Evolutionary conservation across 2,329 filamentous ascomycete species (phyloP), one percentile per base, ranked within the genome.

Genomic region (Arthroderma uncinatum): DNA sequence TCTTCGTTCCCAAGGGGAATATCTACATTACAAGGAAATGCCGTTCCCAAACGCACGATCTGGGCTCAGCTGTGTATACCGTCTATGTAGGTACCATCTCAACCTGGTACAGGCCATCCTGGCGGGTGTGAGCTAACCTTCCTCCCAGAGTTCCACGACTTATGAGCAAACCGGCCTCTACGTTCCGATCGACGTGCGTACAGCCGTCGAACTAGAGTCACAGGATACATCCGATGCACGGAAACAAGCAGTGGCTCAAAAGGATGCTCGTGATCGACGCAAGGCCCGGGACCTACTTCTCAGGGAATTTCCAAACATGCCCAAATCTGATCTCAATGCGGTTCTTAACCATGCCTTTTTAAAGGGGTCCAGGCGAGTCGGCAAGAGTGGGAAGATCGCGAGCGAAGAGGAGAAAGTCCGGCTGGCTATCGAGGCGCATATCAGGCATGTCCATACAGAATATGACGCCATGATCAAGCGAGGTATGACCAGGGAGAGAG

Each of bases 1-100:
- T 67, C 19, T 74, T 75, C 57, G 71, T 75, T 4, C 67, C 67
- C 28, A 74, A 71, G 61, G 74, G 73, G 10, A 64, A 75, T 57
- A 64, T 71, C 28, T 76, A 74, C 60, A 62, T 75, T 14, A 75
- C 73, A n/a, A 67, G 72, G 12, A 64, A 74, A 56, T 75, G 73
- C 55, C 69, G 72, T 21, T 62, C 58, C 30, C 65, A 65, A 25
- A 73, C 71, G 9, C 72, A 71, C 56, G 65, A 68, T 37, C 62
- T 64, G 4, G 53, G 59, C 4, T 61, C 60, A 28, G 57, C 62
- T 7, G 68, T 74, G 19, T 74, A 72, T 53, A 63, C 68, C 2
- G 67, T 74, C 57, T 73, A 69, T 53, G 72, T 74, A 60, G 64
- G 67, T 60, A 25, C 21, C 7, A 21, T 21, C 25, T 12, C 19